A percentile compares a stretch with the other conserved stretches of the same genome.
phyloP scores from a whole-genome alignment of 2,329 filamentous ascomycete genomes.

The Talaromyces sp. region DNA sequence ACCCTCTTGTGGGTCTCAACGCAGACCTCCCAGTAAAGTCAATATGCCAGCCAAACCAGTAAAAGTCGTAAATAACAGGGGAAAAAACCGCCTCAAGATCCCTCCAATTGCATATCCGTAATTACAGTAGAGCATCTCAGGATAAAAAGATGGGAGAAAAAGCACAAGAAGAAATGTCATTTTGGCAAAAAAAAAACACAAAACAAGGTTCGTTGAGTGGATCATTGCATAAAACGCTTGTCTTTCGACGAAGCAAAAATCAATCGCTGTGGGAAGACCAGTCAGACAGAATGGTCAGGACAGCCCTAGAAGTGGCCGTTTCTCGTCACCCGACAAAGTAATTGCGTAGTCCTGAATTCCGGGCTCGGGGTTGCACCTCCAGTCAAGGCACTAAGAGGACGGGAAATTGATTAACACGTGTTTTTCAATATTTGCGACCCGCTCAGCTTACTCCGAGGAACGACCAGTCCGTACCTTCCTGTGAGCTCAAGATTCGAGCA shows the following conservation, averaged over 20 bases:
- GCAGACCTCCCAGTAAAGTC: not conserved
- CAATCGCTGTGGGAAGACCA: not conserved
- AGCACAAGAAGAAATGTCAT: not conserved
- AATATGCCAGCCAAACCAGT: constrained; percentile 1
- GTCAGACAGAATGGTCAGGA: not conserved
- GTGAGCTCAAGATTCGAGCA: constrained; percentile 14
- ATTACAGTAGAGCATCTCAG: not conserved
- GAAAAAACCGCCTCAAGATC: not conserved
- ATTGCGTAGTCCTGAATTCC: not conserved
- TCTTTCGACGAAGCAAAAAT: not conserved
- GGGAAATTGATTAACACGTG: constrained; percentile 1
- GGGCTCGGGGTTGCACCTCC: not conserved
- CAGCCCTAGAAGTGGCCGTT: not conserved
- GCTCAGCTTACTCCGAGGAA: constrained; percentile 30
- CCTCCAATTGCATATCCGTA: not conserved
- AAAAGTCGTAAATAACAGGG: not conserved
- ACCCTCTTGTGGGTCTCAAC: constrained; percentile 2
- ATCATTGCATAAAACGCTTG: not conserved
- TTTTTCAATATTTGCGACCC: not conserved
- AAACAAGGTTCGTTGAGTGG: not conserved
- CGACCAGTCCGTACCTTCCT: constrained; percentile 40
- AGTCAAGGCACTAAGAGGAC: constrained; percentile 8
- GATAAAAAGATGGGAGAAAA: not conserved
- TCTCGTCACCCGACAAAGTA: not conserved
- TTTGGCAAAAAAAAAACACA: not conserved